These are phyloP conservation scores for Croton laevigatus DNA, from an alignment of 441 rosid species.

Conservation along the genomic window DNA sequence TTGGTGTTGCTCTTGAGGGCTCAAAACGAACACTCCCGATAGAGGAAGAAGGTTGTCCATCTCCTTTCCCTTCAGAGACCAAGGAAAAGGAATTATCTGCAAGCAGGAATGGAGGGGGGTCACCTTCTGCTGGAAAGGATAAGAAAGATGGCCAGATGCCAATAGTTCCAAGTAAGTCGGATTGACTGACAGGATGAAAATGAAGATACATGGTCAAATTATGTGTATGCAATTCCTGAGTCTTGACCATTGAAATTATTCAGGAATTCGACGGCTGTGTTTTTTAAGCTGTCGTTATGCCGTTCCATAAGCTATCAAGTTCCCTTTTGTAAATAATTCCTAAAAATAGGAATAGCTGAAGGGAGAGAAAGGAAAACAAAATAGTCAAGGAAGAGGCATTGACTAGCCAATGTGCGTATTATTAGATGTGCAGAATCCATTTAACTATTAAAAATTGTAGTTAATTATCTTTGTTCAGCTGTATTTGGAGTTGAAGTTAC, in stretches of 20 bases:
- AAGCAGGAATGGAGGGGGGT: conserved; percentile 36
- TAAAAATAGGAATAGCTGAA: neutral
- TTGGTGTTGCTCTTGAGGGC: conserved; percentile 87
- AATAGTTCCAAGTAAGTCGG: conserved; percentile 24
- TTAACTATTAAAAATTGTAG: neutral
- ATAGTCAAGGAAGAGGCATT: too few species aligned
- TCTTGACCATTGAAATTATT: neutral
- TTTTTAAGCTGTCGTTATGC: conserved; percentile 34
- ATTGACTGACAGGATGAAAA: conserved; percentile 18
- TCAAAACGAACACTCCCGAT: conserved; percentile 83
- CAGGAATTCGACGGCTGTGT: conserved; percentile 36
- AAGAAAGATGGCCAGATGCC: conserved; percentile 45
- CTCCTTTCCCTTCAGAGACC: conserved; percentile 37
- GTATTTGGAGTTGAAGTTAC: neutral
- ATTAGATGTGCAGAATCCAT: neutral
- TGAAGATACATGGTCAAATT: neutral
- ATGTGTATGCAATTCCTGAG: neutral
- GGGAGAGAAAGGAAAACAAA: neutral
- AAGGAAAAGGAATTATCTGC: conserved; percentile 66
- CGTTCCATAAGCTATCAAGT: neutral
- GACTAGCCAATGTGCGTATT: neutral
- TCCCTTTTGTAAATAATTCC: conserved; percentile 23
- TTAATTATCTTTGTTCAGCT: neutral
- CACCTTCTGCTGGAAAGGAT: conserved; percentile 30
- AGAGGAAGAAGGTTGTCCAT: conserved; percentile 53